Conservation (phyloP, 108 stramenopile genomes). For the Cyclotella choctawhatcheeana region DNA sequence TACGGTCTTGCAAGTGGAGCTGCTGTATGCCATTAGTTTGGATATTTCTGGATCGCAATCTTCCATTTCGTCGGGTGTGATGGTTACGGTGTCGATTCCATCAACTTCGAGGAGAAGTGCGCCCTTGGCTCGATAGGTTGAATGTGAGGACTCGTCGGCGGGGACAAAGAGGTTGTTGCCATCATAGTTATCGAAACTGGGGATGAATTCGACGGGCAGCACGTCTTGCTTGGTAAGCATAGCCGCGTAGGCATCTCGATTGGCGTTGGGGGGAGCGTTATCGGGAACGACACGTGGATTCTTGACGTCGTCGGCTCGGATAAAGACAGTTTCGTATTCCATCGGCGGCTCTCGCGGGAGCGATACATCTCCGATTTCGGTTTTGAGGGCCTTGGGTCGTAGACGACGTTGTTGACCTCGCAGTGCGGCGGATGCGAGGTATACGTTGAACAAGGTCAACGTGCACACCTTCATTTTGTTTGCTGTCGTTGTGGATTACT, state of each 20-base stretch:
- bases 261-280: slow-evolving; percentile 22
- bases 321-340: background rate
- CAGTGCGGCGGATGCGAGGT: background rate
- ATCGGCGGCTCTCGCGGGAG: background rate
- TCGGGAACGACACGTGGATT: slow-evolving; percentile 11
- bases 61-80: background rate
- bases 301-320: background rate
- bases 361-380: background rate
- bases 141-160: background rate
- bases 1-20: background rate
- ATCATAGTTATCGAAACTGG: background rate
- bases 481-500: too few species aligned
- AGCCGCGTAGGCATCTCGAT: slow-evolving; percentile 5
- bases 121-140: background rate
- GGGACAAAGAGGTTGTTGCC: background rate
- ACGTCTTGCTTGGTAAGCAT: background rate
- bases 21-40: background rate
- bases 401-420: slow-evolving; percentile 4
- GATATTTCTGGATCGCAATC: background rate
- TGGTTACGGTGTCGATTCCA: slow-evolving; percentile 11
- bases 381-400: background rate
- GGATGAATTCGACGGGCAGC: background rate
- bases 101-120: background rate
- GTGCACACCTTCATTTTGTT: background rate
- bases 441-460: background rate